Percentiles rank a stretch among this genome's conserved stretches.
These are phyloP conservation scores for Podospora anserina DNA, from an alignment of 495 filamentous ascomycete genomes.

Conservation along the genomic window DNA sequence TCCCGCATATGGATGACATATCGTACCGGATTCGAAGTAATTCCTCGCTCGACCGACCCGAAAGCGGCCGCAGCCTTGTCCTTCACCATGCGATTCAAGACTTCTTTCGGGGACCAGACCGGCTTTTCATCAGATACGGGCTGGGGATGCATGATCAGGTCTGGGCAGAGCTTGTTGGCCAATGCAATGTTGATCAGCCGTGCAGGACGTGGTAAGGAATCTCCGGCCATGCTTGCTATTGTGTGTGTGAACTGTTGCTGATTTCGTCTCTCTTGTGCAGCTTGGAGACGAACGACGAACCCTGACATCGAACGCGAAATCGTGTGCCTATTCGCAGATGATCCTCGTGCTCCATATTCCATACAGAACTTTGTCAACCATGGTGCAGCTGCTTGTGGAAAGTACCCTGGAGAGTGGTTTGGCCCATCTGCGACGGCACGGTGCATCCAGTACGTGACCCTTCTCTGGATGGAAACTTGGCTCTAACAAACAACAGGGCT, in stretches of 20 bases:
- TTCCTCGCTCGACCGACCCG: slow-evolving; percentile 72
- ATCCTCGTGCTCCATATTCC: slow-evolving; percentile 81
- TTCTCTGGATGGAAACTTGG: not conserved
- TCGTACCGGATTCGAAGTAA: slow-evolving; percentile 78
- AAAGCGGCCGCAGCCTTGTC: slow-evolving; percentile 70
- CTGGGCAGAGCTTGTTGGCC: slow-evolving; percentile 87
- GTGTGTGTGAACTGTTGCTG: not conserved
- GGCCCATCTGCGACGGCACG: slow-evolving; percentile 95
- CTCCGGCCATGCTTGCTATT: not conserved
- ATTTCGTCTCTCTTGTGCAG: slow-evolving; percentile 41
- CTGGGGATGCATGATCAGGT: slow-evolving; percentile 99
- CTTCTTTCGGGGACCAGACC: slow-evolving; percentile 69
- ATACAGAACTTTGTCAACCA: slow-evolving; percentile 92
- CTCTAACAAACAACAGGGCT: slow-evolving; percentile 53
- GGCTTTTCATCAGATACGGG: slow-evolving; percentile 94
- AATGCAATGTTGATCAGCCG: slow-evolving; percentile 71
- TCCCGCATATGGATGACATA: slow-evolving; percentile 96
- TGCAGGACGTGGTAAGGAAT: slow-evolving; percentile 71
- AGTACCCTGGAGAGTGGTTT: slow-evolving; percentile 98
- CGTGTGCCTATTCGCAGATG: slow-evolving; percentile 85
- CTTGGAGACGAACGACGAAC: slow-evolving; percentile 69
- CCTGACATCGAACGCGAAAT: slow-evolving; percentile 64
- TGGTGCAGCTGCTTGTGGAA: slow-evolving; percentile 83
- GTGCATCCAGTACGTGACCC: slow-evolving; percentile 77
- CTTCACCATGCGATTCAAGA: slow-evolving; percentile 79